Evolutionary conservation across 2,329 filamentous ascomycete genomes (phyloP).

Genomic region (Orbilia javanica): DNA sequence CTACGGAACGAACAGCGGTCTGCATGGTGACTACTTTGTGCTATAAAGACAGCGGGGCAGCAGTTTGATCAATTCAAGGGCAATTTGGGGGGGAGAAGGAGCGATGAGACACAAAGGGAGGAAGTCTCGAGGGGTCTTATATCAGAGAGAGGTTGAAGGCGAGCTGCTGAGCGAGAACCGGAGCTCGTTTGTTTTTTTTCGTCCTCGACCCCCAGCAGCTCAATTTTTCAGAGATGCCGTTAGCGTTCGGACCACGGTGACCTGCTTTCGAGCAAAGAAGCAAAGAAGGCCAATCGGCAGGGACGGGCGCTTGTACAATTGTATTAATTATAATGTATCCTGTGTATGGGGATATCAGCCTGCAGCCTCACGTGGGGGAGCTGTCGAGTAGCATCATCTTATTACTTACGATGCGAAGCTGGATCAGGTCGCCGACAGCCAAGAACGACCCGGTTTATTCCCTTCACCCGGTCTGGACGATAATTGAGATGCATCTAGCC

Average conservation of each 20-base stretch:
- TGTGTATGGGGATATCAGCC: not conserved
- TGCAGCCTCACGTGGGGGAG: constrained; percentile 26
- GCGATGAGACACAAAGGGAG: constrained; percentile 23
- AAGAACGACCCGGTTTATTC: constrained; percentile 8
- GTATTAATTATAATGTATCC: no score
- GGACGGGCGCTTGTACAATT: constrained; percentile 20
- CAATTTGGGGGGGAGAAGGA: constrained; percentile 30
- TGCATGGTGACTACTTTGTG: constrained; percentile 52
- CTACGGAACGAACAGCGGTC: constrained; percentile 48
- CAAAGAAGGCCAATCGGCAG: constrained; percentile 33
- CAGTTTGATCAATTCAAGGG: not conserved
- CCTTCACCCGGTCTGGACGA: constrained; percentile 25
- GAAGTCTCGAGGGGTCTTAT: constrained; percentile 20
- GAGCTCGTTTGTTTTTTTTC: constrained; percentile 53
- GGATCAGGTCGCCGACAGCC: constrained; percentile 16
- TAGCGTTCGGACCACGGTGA: constrained; percentile 33
- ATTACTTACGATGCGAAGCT: no score
- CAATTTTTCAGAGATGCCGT: constrained; percentile 36
- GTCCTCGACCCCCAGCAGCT: constrained; percentile 13
- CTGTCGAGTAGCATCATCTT: no score
- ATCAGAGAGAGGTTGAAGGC: constrained; percentile 22
- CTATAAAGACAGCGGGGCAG: not conserved
- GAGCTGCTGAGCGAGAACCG: constrained; percentile 43
- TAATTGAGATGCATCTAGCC: not conserved
- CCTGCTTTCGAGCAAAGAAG: constrained; percentile 23